phyloP scores from a whole-genome alignment of 2,329 filamentous ascomycete species.

The Eurotiales sp. region DNA sequence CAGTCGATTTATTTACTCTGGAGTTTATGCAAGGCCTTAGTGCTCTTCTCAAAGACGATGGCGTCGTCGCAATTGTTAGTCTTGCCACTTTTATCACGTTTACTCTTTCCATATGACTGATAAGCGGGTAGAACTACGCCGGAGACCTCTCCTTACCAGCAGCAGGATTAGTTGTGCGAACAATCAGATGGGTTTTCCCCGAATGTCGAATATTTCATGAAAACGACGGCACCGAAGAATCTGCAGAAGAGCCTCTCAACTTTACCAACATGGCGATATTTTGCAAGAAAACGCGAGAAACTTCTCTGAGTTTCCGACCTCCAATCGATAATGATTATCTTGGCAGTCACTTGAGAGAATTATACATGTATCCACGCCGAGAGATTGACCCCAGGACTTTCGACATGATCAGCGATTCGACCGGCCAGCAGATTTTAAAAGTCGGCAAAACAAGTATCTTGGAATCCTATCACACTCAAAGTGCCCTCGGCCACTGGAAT shows the following conservation, averaged over 20 bases:
- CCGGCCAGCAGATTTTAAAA: conserved; percentile 34
- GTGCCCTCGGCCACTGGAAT: conserved; percentile 80
- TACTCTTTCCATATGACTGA: conserved; percentile 14
- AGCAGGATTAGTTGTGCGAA: conserved; percentile 74
- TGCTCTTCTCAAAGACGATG: conserved; percentile 68
- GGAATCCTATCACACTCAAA: conserved; percentile 67
- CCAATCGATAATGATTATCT: conserved; percentile 65
- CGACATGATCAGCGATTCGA: conserved; percentile 42
- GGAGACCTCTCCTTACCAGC: conserved; percentile 77
- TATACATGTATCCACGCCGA: conserved; percentile 67
- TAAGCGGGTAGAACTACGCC: conserved; percentile 72
- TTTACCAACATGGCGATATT: conserved; percentile 98
- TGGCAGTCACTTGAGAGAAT: conserved; percentile 64
- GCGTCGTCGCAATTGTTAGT: conserved; percentile 81
- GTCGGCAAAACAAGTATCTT: conserved; percentile 61
- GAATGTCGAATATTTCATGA: conserved; percentile 90
- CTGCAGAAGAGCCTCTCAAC: conserved; percentile 56
- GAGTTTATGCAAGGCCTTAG: conserved; percentile 74
- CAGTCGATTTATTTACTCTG: conserved; percentile 78
- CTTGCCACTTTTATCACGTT: neutral
- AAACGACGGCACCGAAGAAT: conserved; percentile 39
- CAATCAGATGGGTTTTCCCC: conserved; percentile 79
- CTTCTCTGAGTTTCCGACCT: conserved; percentile 61
- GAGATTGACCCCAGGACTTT: conserved; percentile 57
- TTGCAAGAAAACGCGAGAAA: conserved; percentile 63